These are phyloP conservation scores for Ophiostoma novo-ulmi DNA, from an alignment of 2,329 filamentous ascomycete genomes.

Conservation along the genomic window DNA sequence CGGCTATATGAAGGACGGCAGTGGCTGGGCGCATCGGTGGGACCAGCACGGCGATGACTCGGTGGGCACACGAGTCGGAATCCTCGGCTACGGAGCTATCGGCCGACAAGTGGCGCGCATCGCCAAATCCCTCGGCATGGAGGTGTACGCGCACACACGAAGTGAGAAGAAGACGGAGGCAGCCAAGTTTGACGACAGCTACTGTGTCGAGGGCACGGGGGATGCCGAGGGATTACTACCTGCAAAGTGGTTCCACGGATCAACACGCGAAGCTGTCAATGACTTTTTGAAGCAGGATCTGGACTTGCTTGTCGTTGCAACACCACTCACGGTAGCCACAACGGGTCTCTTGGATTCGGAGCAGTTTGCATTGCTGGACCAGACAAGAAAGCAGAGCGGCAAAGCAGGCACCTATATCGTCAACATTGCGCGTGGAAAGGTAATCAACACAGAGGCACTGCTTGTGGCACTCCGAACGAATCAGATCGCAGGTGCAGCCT, in stretches of 20 bases:
- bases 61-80: conserved; percentile 47
- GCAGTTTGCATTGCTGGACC: conserved; percentile 45
- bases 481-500: conserved; percentile 56
- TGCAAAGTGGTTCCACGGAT: conserved; percentile 47
- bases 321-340: conserved; percentile 48
- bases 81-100: conserved; percentile 52
- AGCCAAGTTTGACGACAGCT: conserved; percentile 58
- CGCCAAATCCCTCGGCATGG: conserved; percentile 61
- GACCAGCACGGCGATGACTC: conserved; percentile 38
- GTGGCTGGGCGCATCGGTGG: conserved; percentile 42
- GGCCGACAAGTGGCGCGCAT: conserved; percentile 52
- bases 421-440: conserved; percentile 62
- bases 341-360: conserved; percentile 44
- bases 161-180: conserved; percentile 61
- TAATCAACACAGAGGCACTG: conserved; percentile 51
- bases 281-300: conserved; percentile 47
- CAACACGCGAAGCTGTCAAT: conserved; percentile 41
- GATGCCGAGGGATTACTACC: conserved; percentile 48
- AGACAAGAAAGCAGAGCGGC: conserved; percentile 23
- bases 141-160: conserved; percentile 70
- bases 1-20: conserved; percentile 1
- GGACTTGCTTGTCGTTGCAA: conserved; percentile 49
- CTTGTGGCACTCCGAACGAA: conserved; percentile 53
- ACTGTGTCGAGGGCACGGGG: conserved; percentile 62
- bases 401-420: conserved; percentile 54